Percentiles rank a stretch among this genome's conserved stretches.
Conservation (phyloP, 345 rosid species). For the Camelina neglecta region DNA sequence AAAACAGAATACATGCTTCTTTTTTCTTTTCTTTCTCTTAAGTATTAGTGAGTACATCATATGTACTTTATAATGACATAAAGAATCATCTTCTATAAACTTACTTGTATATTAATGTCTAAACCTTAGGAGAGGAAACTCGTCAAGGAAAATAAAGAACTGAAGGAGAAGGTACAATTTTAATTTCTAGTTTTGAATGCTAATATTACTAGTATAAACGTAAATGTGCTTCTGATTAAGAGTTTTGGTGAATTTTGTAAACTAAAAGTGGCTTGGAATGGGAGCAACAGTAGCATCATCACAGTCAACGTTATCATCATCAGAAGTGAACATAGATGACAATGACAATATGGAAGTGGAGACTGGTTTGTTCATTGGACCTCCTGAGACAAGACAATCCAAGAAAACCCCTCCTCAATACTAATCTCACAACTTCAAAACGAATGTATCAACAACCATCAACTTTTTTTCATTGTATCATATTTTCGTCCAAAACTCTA, state of each 20-base stretch:
- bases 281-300: constrained; percentile 28
- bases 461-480: background rate
- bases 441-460: background rate
- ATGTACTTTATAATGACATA: background rate
- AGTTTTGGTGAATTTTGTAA: constrained; percentile 14
- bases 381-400: constrained; percentile 51
- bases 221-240: constrained; percentile 10
- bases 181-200: background rate
- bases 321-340: constrained; percentile 33
- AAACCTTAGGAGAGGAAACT: constrained; percentile 59
- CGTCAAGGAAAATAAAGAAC: constrained; percentile 55
- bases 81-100: background rate
- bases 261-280: constrained; percentile 42
- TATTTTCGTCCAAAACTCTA: constrained; percentile 4
- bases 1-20: constrained; percentile 49
- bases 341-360: constrained; percentile 51
- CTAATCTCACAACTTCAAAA: constrained; percentile 14
- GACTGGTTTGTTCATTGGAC: constrained; percentile 80
- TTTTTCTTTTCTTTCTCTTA: background rate
- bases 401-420: constrained; percentile 8
- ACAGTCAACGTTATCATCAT: constrained; percentile 27
- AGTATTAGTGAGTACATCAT: background rate
- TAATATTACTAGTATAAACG: background rate
- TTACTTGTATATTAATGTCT: background rate
- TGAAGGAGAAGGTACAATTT: constrained; percentile 55